Percentiles rank a stretch among this genome's conserved stretches.
Conservation (phyloP, 1,139 yeast species). For the Kurtzmaniella natalensis region DNA sequence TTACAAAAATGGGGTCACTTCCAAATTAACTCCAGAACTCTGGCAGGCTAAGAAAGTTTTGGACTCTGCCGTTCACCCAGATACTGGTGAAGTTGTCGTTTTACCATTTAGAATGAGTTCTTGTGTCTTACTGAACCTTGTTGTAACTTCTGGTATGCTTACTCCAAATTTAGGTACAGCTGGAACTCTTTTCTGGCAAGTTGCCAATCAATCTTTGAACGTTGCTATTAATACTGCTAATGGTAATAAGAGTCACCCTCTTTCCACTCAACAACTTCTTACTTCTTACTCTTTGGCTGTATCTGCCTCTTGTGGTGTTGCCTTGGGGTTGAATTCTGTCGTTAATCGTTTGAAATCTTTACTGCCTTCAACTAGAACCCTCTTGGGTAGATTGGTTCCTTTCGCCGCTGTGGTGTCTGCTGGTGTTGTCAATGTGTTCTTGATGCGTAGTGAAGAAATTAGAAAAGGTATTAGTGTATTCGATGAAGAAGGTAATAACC, state of each 20-base stretch:
- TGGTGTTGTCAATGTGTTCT: slow-evolving; percentile 86
- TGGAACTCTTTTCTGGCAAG: slow-evolving; percentile 95
- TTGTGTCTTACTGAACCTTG: slow-evolving; percentile 86
- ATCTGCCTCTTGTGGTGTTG: slow-evolving; percentile 91
- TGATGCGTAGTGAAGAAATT: slow-evolving; percentile 95
- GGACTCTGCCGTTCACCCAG: slow-evolving; percentile 91
- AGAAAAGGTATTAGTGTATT: slow-evolving; percentile 77
- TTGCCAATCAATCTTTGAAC: slow-evolving; percentile 91
- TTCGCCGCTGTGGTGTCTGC: slow-evolving; percentile 98
- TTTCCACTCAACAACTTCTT: slow-evolving; percentile 70
- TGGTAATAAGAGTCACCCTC: slow-evolving; percentile 91
- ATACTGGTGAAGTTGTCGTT: slow-evolving; percentile 87
- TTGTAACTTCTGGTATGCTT: slow-evolving; percentile 96
- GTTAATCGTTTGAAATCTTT: slow-evolving; percentile 76
- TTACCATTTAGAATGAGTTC: slow-evolving; percentile 97
- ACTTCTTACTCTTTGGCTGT: slow-evolving; percentile 86
- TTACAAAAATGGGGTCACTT: slow-evolving; percentile 63
- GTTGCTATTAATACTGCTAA: slow-evolving; percentile 96
- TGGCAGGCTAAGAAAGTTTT: slow-evolving; percentile 87
- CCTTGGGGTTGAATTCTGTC: slow-evolving; percentile 81
- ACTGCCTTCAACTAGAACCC: slow-evolving; percentile 61
- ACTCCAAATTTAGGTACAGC: slow-evolving; percentile 87
- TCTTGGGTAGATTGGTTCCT: slow-evolving; percentile 85
- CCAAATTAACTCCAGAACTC: slow-evolving; percentile 68
- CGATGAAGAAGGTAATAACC: slow-evolving; percentile 58